Base-by-base conservation (phyloP, 75 land plant species). In the Larix kaempferi region DNA sequence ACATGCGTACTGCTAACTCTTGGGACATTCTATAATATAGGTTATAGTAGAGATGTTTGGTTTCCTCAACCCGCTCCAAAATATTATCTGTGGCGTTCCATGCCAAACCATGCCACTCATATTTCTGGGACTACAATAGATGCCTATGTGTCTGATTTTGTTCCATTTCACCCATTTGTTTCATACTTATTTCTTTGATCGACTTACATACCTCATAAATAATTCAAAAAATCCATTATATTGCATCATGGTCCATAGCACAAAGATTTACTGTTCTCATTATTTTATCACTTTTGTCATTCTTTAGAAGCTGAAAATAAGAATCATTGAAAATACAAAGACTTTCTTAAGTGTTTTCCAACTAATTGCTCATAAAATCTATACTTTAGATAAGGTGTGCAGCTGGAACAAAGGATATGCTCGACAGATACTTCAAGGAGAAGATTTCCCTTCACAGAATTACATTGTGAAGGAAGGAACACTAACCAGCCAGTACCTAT, bases 31-130 rank as follows among this genome's bases (percentile, higher is more conserved):
- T 27, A 56, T 14, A 67, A 39, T 82, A 75, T 85, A 95, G 95
- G 99, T 52, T 96, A 96, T 74, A 85, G 99, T 84, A 96, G 99
- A 6, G 99, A 96, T 86, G 99, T 96, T 25, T 96, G 99, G 99
- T 76, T 84, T 72, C 92, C 91, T 44, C 99, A 96, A 71, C 96
- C 99, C 75, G 94, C 99, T 71, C 91, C 97, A 1, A 91, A 88
- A 78, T 96, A 96, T 63, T 96, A 96, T 81, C 94, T 93, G 22
- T 96, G 99, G 99, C 84, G 99, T 4, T 86, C 84, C 89, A 96
- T 96, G 99, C 94, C 94, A 21, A 87, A 94, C 82, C 90, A 96
- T 14, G 99, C 99, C 19, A 96, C 97, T 63, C 99, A 96, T 79
- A 84, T 91, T 14, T 96, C 97, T 59, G 99, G 99, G 56, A 93